A percentile compares a stretch with the other conserved stretches of the same genome.
These are phyloP conservation scores for Quercus berberidifolia DNA, from an alignment of 306 rosid species.

Conservation along the genomic window DNA sequence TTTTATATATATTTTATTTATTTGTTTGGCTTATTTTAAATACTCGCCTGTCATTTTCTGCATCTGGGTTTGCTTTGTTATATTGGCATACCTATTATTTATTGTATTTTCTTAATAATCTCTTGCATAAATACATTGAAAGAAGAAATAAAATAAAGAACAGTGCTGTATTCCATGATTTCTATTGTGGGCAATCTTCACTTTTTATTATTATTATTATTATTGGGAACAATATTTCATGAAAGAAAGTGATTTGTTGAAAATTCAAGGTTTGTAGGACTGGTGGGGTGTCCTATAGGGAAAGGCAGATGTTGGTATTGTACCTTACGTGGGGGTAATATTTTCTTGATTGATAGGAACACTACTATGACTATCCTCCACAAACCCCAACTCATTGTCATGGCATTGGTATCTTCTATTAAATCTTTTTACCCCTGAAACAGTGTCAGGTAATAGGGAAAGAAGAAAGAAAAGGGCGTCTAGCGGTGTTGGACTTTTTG, in stretches of 20 bases:
- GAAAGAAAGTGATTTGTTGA: conserved; percentile 32
- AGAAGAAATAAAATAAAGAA: conserved; percentile 5
- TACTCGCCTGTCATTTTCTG: conserved; percentile 34
- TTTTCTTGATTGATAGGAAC: conserved; percentile 8
- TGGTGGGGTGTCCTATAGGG: not conserved
- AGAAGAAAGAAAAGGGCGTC: not conserved
- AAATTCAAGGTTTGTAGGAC: conserved; percentile 11
- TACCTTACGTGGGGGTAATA: no score
- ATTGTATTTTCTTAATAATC: not conserved
- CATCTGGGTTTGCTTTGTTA: conserved; percentile 38
- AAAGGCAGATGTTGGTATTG: conserved; percentile 12
- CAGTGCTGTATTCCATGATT: not conserved
- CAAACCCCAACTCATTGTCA: not conserved
- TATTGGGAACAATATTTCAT: conserved; percentile 12
- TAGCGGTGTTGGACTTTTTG: conserved; percentile 35
- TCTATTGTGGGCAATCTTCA: conserved; percentile 19
- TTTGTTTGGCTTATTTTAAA: conserved; percentile 4
- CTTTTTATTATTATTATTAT: not conserved
- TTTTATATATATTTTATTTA: not conserved
- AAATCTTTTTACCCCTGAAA: conserved; percentile 32
- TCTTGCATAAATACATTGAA: not conserved
- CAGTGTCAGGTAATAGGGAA: conserved; percentile 39
- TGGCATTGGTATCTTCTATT: not conserved
- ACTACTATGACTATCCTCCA: not conserved
- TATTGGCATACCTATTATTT: conserved; percentile 8